Percentiles rank a stretch among this genome's conserved stretches.
phyloP scores from a whole-genome alignment of 768 basidiomycete species.

The Lentinus tigrinus region DNA sequence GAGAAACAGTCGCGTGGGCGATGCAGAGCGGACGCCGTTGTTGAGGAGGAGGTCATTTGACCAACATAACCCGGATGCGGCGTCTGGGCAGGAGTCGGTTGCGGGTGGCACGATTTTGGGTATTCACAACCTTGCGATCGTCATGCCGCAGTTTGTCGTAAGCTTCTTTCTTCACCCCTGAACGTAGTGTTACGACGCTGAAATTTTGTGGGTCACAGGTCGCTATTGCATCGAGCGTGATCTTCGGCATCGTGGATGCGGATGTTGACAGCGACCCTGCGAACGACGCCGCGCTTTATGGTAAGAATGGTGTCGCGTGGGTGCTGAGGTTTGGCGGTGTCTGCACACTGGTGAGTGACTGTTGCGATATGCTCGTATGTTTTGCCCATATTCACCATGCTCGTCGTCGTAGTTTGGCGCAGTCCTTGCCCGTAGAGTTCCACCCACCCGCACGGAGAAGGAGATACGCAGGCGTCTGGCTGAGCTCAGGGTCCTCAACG shows the following conservation, averaged over 20 bases:
- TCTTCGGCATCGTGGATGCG: conserved; percentile 81
- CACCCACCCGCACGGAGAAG: conserved; percentile 89
- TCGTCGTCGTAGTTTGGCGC: conserved; percentile 56
- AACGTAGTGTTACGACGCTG: no score
- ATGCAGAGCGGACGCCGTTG: conserved; percentile 47
- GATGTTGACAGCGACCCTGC: conserved; percentile 40
- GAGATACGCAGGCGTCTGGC: conserved; percentile 81
- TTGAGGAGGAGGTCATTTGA: conserved; percentile 59
- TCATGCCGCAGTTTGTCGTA: conserved; percentile 92
- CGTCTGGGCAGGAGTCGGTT: conserved; percentile 43
- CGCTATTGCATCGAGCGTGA: conserved; percentile 80
- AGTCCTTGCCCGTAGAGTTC: conserved; percentile 72
- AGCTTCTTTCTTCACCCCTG: not conserved
- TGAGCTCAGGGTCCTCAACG: conserved; percentile 73
- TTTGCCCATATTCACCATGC: not conserved
- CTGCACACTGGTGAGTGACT: conserved; percentile 59
- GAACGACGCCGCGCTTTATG: conserved; percentile 59
- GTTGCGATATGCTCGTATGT: not conserved
- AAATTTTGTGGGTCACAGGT: no score
- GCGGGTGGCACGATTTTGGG: conserved; percentile 92
- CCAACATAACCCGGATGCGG: conserved; percentile 41
- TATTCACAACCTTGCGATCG: conserved; percentile 94
- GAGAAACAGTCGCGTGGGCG: conserved; percentile 12
- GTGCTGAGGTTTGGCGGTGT: conserved; percentile 90
- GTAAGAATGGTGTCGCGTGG: conserved; percentile 92